phyloP scores from a whole-genome alignment of 306 rosid species.

The Vachellia pachyceras region DNA sequence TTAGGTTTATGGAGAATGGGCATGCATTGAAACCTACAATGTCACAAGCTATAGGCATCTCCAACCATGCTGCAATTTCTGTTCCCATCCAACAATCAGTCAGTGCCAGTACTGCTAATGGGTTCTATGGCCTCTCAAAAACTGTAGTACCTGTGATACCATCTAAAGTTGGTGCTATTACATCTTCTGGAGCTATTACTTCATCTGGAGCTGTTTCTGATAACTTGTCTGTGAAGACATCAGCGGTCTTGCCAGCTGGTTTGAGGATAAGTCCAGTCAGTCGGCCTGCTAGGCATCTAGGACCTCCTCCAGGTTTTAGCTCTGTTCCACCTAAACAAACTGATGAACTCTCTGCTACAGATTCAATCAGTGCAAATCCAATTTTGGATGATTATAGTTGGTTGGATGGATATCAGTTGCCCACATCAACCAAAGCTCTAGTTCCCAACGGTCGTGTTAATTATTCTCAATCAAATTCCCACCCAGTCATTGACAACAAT shows the following conservation, averaged over 20 bases:
- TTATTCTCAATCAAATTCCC: slow-evolving; percentile 55
- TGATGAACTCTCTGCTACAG: slow-evolving; percentile 62
- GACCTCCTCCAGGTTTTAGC: slow-evolving; percentile 95
- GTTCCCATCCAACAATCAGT: slow-evolving; percentile 64
- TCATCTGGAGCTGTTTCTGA: slow-evolving; percentile 55
- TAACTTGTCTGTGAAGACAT: slow-evolving; percentile 40
- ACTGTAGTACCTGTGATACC: slow-evolving; percentile 51
- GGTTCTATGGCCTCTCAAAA: slow-evolving; percentile 49
- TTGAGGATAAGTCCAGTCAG: slow-evolving; percentile 65
- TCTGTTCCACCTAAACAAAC: slow-evolving; percentile 59
- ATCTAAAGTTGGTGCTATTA: slow-evolving; percentile 51
- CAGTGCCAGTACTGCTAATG: slow-evolving; percentile 42
- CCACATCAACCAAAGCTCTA: slow-evolving; percentile 54
- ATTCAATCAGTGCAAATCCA: slow-evolving; percentile 58
- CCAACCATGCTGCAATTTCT: slow-evolving; percentile 45
- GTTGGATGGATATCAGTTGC: slow-evolving; percentile 93
- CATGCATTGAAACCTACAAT: slow-evolving; percentile 52
- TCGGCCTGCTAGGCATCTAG: slow-evolving; percentile 88
- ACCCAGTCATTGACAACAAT: slow-evolving; percentile 47
- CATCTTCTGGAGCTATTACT: slow-evolving; percentile 51
- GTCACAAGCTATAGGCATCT: slow-evolving; percentile 49
- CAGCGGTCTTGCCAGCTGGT: slow-evolving; percentile 50
- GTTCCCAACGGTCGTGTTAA: slow-evolving; percentile 42
- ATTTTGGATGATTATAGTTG: slow-evolving; percentile 88
- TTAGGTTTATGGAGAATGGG: slow-evolving; percentile 71